Evolutionary conservation across 1,139 yeast genomes (phyloP).

Genomic region (Candida sp.): DNA sequence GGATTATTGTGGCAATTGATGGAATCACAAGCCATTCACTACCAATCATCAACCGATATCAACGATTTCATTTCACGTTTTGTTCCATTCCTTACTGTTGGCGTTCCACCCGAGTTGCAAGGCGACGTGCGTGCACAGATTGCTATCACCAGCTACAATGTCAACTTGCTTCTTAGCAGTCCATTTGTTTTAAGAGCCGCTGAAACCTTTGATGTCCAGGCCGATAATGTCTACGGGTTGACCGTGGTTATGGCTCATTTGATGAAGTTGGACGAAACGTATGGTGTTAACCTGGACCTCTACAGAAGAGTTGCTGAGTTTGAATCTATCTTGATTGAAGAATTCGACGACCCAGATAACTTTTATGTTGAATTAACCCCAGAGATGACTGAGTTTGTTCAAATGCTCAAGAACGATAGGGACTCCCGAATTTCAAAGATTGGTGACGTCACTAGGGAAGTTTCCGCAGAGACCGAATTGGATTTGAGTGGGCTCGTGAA

Average conservation of each 20-base stretch:
- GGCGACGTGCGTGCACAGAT: slow-evolving; percentile 10
- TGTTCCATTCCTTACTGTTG: slow-evolving; percentile 22
- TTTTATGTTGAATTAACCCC: slow-evolving; percentile 45
- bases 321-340: slow-evolving; percentile 47
- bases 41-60: slow-evolving; percentile 21
- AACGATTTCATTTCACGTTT: slow-evolving; percentile 40
- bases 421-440: not conserved
- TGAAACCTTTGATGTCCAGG: slow-evolving; percentile 29
- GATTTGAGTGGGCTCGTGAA: slow-evolving; percentile 35
- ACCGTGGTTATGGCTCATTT: slow-evolving; percentile 28
- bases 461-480: slow-evolving; percentile 16
- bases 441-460: not conserved
- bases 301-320: slow-evolving; percentile 27
- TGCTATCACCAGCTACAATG: slow-evolving; percentile 15
- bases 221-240: slow-evolving; percentile 41
- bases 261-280: slow-evolving; percentile 14
- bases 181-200: slow-evolving; percentile 31
- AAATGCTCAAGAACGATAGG: slow-evolving; percentile 20
- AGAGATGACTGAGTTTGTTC: slow-evolving; percentile 32
- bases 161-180: slow-evolving; percentile 32
- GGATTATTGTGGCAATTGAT: slow-evolving; percentile 38
- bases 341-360: slow-evolving; percentile 56
- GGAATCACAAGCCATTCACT: slow-evolving; percentile 38
- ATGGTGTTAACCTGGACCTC: not conserved
- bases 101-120: slow-evolving; percentile 9